Percentiles rank a stretch among this genome's conserved stretches.
phyloP scores from a whole-genome alignment of 116 monocot genomes.

The Dioscorea cayenensis region DNA sequence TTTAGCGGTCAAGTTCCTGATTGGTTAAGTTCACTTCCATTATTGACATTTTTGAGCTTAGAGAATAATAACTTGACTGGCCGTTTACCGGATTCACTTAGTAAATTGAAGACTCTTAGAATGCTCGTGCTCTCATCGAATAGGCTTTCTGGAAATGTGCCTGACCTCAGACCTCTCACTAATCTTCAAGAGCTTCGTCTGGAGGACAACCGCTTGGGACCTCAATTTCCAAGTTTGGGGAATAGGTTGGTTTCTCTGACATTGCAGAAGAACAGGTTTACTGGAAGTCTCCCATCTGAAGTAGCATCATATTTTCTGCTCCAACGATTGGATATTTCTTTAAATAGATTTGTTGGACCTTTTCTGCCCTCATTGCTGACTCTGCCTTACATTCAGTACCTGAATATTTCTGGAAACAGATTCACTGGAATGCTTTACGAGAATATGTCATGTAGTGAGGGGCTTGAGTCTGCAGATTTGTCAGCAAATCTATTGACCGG shows the following conservation, averaged over 20 bases:
- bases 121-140: slow-evolving; percentile 59
- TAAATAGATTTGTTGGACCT: slow-evolving; percentile 86
- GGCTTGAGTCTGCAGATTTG: slow-evolving; percentile 51
- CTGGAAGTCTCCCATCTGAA: slow-evolving; percentile 55
- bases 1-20: slow-evolving; percentile 43
- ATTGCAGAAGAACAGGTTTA: slow-evolving; percentile 65
- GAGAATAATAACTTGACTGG: slow-evolving; percentile 65
- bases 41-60: slow-evolving; percentile 56
- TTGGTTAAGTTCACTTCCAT: slow-evolving; percentile 42
- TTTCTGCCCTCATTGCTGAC: slow-evolving; percentile 53
- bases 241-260: slow-evolving; percentile 58
- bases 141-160: slow-evolving; percentile 50
- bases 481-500: slow-evolving; percentile 79
- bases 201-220: slow-evolving; percentile 60
- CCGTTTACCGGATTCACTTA: slow-evolving; percentile 47
- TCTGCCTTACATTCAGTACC: slow-evolving; percentile 49
- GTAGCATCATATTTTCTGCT: slow-evolving; percentile 51
- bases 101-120: slow-evolving; percentile 43
- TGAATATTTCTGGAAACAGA: slow-evolving; percentile 67
- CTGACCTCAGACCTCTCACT: slow-evolving; percentile 51
- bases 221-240: slow-evolving; percentile 65
- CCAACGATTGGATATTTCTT: slow-evolving; percentile 61
- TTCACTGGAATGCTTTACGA: slow-evolving; percentile 82
- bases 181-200: slow-evolving; percentile 85
- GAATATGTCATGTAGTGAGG: slow-evolving; percentile 60